Evolutionary conservation across 306 rosid genomes (phyloP), one percentile per base, ranked within the genome.

Genomic region (Echinosophora koreensis): DNA sequence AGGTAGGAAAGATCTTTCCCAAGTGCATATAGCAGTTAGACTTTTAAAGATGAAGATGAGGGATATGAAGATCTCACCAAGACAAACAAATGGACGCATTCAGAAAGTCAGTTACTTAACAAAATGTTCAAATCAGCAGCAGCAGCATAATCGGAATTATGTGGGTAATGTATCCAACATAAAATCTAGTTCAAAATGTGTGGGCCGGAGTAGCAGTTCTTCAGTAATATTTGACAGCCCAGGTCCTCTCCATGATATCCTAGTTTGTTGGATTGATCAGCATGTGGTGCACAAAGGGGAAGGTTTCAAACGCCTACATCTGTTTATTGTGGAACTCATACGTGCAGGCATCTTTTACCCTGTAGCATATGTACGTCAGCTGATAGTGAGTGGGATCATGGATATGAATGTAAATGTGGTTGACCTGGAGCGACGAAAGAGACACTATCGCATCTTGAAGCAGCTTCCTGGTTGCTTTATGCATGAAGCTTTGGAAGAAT

Each of bases 231-330:
- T 87, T 80, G 97, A 92, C 67, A 92, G 99, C 81, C 97, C 97
- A 1, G 97, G 97, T 56, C 91, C 99, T 39, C 94, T 95, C 4
- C 99, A 95, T 70, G 97, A 92, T 88, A 87, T 91, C 75, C 66
- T 95, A 67, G 97, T 92, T 28, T 90, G 97, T 87, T 95, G 99
- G 99, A 91, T 95, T 85, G 99, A 95, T 88, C 99, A 95, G 77
- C 97, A 95, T 89, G 89, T 82, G 47, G 88, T 91, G 73, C 89
- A 81, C 54, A 88, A 89, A 82, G 89, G 96, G 74, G 96, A 89
- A 86, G 99, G 97, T 74, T 84, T 80, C 80, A 88, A 90, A 68
- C 89, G 96, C 52, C 82, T 92, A 22, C 88, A 92, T 77, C 88
- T 92, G 60, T 90, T 95, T 72, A 77, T 95, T n/a, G 86, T 84